A percentile compares a stretch with the other conserved stretches of the same genome.
phyloP scores from a whole-genome alignment of 1,284 basidiomycete species.

The Anthracocystis panici-leucophaei region DNA sequence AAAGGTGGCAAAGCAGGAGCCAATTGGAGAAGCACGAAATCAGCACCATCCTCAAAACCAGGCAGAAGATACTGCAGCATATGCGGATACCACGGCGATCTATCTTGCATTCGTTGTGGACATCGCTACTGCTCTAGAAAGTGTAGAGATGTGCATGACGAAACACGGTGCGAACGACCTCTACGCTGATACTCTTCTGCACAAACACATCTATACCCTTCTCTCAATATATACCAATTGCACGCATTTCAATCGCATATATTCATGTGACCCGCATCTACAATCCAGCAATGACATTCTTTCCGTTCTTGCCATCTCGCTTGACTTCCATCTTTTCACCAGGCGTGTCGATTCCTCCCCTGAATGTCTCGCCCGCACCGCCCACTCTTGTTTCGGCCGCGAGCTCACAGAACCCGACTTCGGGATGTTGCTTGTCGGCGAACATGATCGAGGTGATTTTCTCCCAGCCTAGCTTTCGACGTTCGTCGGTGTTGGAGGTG shows the following conservation, averaged over 20 bases:
- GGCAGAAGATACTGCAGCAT: constrained; percentile 42
- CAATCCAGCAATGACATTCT: constrained; percentile 46
- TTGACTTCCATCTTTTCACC: constrained; percentile 26
- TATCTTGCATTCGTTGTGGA: constrained; percentile 39
- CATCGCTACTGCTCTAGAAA: constrained; percentile 35
- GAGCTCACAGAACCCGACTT: constrained; percentile 65
- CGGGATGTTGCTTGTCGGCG: constrained; percentile 46
- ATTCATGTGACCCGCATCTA: background rate
- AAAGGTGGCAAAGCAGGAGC: constrained; percentile 11
- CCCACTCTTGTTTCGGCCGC: constrained; percentile 36
- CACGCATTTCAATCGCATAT: background rate
- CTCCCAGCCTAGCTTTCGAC: constrained; percentile 30
- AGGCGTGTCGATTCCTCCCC: constrained; percentile 51
- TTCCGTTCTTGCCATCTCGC: background rate
- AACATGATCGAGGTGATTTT: constrained; percentile 45
- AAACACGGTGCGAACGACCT: constrained; percentile 42
- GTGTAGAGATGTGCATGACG: constrained; percentile 44
- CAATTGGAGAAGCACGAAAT: constrained; percentile 33
- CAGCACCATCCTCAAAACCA: constrained; percentile 18
- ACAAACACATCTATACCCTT: background rate
- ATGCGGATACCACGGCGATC: constrained; percentile 43
- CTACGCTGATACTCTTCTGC: constrained; percentile 15
- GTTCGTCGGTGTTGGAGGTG: constrained; percentile 16
- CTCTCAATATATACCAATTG: background rate
- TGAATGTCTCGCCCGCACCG: constrained; percentile 52